A percentile compares a stretch with the other conserved stretches of the same genome.
phyloP scores from a whole-genome alignment of 2,329 filamentous ascomycete species.

The Thyridium curvatum region DNA sequence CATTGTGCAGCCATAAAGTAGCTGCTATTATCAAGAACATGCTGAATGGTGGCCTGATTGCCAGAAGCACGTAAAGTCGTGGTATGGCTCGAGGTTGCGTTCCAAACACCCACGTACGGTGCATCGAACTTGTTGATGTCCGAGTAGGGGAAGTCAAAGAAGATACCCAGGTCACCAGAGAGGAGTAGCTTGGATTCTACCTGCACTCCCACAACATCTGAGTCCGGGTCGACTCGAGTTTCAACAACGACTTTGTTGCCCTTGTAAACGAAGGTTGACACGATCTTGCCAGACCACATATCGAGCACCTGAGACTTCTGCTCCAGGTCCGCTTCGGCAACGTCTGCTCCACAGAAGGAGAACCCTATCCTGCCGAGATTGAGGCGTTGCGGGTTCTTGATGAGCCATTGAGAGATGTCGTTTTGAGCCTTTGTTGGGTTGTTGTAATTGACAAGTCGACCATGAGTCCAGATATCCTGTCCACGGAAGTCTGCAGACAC shows the following conservation, averaged over 20 bases:
- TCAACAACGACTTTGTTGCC: conserved; percentile 30
- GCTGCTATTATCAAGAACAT: conserved; percentile 33
- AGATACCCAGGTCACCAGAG: conserved; percentile 32
- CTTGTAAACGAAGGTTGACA: conserved; percentile 35
- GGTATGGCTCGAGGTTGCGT: conserved; percentile 35
- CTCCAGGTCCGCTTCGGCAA: conserved; percentile 32
- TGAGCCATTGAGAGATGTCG: conserved; percentile 35
- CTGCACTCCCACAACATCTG: conserved; percentile 36
- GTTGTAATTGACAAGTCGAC: conserved; percentile 31
- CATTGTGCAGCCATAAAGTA: conserved; percentile 34
- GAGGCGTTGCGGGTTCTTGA: conserved; percentile 43
- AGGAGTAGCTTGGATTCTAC: conserved; percentile 33
- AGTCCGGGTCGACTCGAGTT: conserved; percentile 36
- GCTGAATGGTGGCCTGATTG: conserved; percentile 29
- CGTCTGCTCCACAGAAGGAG: conserved; percentile 28
- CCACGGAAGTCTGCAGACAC: conserved; percentile 21
- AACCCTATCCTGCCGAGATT: conserved; percentile 43
- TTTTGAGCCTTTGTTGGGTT: conserved; percentile 32
- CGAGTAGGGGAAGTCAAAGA: conserved; percentile 46
- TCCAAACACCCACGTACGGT: conserved; percentile 46
- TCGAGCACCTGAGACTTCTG: conserved; percentile 36
- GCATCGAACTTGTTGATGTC: conserved; percentile 46
- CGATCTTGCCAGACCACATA: conserved; percentile 38
- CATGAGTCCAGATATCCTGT: conserved; percentile 36
- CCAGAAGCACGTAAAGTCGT: conserved; percentile 24